Evolutionary conservation across 257 asterid species (phyloP).

Genomic region (Petunia axillaris): DNA sequence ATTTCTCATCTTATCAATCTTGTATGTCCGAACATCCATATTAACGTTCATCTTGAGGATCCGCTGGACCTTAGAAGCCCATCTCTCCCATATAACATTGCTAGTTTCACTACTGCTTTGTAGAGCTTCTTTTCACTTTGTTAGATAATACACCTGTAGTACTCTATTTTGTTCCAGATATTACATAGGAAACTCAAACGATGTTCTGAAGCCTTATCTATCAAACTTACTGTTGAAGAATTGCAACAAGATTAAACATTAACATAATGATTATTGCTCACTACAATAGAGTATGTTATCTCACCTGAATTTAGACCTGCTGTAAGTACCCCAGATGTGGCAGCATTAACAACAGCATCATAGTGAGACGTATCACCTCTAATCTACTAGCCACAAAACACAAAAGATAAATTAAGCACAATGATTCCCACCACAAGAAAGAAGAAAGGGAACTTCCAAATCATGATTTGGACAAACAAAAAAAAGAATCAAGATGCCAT

Average conservation of each 20-base stretch:
- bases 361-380: constrained; percentile 96
- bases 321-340: constrained; percentile 91
- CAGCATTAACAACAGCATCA: constrained; percentile 96
- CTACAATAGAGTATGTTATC: neutral
- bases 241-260: neutral
- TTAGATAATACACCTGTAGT: neutral
- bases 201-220: constrained; percentile 4
- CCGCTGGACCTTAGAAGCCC: neutral
- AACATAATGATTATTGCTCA: neutral
- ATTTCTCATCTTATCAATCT: neutral
- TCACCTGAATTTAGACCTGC: constrained; percentile 86
- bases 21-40: neutral
- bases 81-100: neutral
- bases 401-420: neutral
- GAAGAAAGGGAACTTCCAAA: neutral
- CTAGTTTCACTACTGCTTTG: neutral
- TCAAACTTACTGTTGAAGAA: neutral
- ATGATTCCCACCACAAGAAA: neutral
- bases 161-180: constrained; percentile 11
- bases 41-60: neutral
- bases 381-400: constrained; percentile 52
- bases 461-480: neutral
- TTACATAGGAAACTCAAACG: neutral
- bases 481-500: neutral
- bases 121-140: neutral